Evolutionary conservation across 148 eudicot genomes (phyloP), one percentile per base, ranked within the genome.

Genomic region (Heliamphora exappendiculata): DNA sequence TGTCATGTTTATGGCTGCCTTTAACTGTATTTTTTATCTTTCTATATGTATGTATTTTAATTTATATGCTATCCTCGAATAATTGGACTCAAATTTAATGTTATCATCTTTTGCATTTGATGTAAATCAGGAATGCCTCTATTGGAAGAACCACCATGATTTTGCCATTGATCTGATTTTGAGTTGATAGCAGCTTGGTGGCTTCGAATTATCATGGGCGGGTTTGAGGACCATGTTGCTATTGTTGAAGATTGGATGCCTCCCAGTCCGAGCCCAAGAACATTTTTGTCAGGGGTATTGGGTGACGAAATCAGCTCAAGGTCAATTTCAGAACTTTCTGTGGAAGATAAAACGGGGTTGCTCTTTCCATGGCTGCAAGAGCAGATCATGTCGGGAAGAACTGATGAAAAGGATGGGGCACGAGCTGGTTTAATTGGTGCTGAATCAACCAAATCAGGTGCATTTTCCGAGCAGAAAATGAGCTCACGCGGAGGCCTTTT

Each of bases 181-280:
- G 20, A 34, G 80, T 55, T 78, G 62, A 55, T 77, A 41, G 16
- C n/a, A 58, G 37, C 17, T 4, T 9, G 34, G 68, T 12, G 63
- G 66, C 82, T 80, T 33, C 22, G 60, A 22, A 28, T 41, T 76
- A 44, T 49, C 60, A 88, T 88, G 91, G 82, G 77, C 73, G 91
- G 85, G 64, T 83, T 69, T 67, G 84, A 80, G 71, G 87, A 86
- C 54, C 80, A 79, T 75, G 78, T 78, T 53, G 76, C 85, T 73
- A 51, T 76, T 13, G 74, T 82, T 31, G 89, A 84, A 67, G 87
- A 84, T 70, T 84, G 87, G 87, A 70, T 82, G 80, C 78, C 85
- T 24, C 86, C 84, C 22, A 86, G 85, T 73, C 86, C 87, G 45
- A 80, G 84, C 78, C 80, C 85, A 19, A 70, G 89, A 31, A 19